Base-by-base conservation (phyloP, 202 grass and related monocot genomes). In the Zoysia matrella region DNA sequence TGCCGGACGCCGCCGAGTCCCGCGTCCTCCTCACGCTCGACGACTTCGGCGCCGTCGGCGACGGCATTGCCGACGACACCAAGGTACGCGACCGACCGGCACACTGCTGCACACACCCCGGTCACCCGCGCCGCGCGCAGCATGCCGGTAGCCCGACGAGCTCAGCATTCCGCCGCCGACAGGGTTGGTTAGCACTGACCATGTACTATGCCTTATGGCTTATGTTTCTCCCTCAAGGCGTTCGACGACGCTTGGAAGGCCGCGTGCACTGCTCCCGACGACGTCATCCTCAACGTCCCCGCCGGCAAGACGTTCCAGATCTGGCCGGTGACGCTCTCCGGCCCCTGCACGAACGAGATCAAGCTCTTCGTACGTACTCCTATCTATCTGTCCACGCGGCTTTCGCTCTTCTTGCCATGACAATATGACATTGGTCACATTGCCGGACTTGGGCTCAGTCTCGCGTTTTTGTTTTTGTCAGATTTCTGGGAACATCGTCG, bases 401-500 rank as follows among this genome's bases (percentile, higher is more conserved):
- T 11, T 22, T 22, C 22, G 22, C 22, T 22, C 22, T 22, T 22
- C 22, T 22, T 22, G 22, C 22, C 22, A 22, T 22, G 22, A 22
- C 22, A 22, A 22, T 22, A 22, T 22, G 22, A 22, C 22, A 22
- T 22, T 22, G 22, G 22, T 22, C 22, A 0, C 52, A 13, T 53
- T 18, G 44, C 76, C 47, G 36, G 43, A 4, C 40, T 16, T 18
- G 30, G 55, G 6, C 6, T 40, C 10, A 4, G 15, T 52, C 2
- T 57, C 2, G 36, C 13, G 22, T 65, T 67, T n/a, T 11, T 42
- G 22, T 22, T 22, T 22, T 22, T 22, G 22, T 22, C 22, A 94
- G 92, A 87, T 94, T 49, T 52, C 45, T n/a, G 92, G 92, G 65
- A 69, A 84, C 7, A 88, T 94, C 53, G 65, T 91, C 16, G 89